Evolutionary conservation across 192 early-diverging fungal genomes (phyloP), one percentile per base, ranked within the genome.

Genomic region (Piromyces sp.): DNA sequence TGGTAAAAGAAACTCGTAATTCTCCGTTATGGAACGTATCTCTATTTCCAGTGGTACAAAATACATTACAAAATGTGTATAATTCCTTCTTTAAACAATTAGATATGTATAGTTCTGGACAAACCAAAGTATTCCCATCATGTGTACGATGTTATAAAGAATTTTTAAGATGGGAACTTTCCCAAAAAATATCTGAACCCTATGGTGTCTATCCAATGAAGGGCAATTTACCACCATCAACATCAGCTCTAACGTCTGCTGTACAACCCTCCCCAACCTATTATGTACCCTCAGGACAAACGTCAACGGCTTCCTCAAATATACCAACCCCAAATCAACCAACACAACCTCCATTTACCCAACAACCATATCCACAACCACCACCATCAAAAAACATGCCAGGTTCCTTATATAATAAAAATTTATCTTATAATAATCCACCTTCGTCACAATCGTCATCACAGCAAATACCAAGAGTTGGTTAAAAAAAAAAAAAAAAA

Each of bases 21-120:
- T 84, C 87, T 0, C 80, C 83, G 5, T 88, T 92, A 12, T 94
- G 93, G 93, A 89, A 89, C 30, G 93, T 94, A 22, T 86, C 88
- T 15, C 51, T 94, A 29, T 93, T 90, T 81, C 91, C 92, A 5
- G 87, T 90, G 79, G 90, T 94, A 0, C 89, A 92, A 31, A 81
- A 89, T 40, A 88, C 88, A 2, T 83, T 94, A 15, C 80, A 82
- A 13, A 84, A 81, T 79, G 86, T 94, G 0, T 91, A 94, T 83
- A 80, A 81, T 37, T 89, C 89, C 33, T 94, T 92, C 84, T 94
- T 91, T 82, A 84, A 90, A 51, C 89, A 89, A 28, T 86, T 89
- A 58, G 92, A 94, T 80, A 30, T 81, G 2, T 93, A 68, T 68
- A 68, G 51, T 68, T 68, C 51, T 11, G 26, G 26, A n/a, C 51